Evolutionary conservation across 225 moss, liverwort and hornwort species (phyloP).

Genomic region (Antitrichia curtipendula): DNA sequence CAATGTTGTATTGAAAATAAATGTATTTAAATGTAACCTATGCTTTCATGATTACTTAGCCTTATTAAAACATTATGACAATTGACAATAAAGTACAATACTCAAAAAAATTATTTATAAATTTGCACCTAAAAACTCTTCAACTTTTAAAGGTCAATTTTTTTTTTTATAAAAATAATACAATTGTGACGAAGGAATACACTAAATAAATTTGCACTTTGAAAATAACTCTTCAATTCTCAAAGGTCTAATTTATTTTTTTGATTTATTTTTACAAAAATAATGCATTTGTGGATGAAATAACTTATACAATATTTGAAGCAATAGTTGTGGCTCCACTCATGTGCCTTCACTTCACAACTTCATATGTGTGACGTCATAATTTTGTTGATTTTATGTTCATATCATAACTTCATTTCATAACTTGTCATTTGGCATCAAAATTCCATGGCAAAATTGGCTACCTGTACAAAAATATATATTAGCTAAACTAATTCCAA

Average conservation of each 20-base stretch:
- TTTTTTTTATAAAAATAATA: neutral
- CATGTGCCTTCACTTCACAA: neutral
- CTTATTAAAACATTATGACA: accelerated
- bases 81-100: neutral
- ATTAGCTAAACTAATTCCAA: accelerated
- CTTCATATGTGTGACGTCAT: neutral
- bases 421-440: neutral
- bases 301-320: neutral
- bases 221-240: neutral
- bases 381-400: neutral
- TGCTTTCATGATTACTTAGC: neutral
- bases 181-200: neutral
- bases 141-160: accelerated
- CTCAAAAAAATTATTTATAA: accelerated
- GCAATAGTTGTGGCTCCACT: neutral
- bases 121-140: accelerated
- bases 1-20: too few relatives aligned
- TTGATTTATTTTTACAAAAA: neutral
- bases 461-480: too few relatives aligned
- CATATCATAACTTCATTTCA: accelerated
- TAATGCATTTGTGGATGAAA: neutral
- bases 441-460: too few relatives aligned
- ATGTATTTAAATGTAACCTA: neutral
- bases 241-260: neutral
- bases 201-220: neutral